Evolutionary conservation across 306 rosid species (phyloP).

Genomic region (Quercus engelmannii): DNA sequence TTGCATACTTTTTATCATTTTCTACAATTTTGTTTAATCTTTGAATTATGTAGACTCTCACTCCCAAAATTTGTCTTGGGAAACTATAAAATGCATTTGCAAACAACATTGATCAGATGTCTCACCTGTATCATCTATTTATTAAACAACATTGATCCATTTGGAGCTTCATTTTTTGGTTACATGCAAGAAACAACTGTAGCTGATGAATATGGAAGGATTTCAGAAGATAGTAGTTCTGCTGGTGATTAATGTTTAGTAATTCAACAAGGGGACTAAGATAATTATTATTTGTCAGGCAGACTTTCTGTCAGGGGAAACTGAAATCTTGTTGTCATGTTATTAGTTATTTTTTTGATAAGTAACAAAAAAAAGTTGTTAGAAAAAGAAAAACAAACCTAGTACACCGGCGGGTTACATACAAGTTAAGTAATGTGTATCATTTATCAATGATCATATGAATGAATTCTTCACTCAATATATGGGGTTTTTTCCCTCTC

Average conservation of each 20-base stretch:
- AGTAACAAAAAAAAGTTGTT: too few relatives aligned
- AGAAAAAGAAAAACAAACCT: too few relatives aligned
- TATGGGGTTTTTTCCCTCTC: background rate
- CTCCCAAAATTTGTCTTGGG: background rate
- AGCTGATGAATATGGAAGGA: conserved; percentile 51
- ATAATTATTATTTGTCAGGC: background rate
- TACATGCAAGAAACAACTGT: conserved; percentile 43
- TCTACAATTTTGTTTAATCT: background rate
- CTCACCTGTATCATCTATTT: background rate
- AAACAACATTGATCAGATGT: background rate
- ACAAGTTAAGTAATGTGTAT: background rate
- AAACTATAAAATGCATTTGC: background rate
- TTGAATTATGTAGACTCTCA: background rate
- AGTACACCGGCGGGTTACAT: too few relatives aligned
- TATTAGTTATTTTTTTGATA: background rate
- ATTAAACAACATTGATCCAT: background rate
- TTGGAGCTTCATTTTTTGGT: background rate
- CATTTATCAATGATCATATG: background rate
- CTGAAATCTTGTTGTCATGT: background rate
- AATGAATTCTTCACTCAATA: background rate
- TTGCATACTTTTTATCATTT: background rate
- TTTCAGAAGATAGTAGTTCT: conserved; percentile 56
- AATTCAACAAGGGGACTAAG: conserved; percentile 12
- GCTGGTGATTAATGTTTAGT: conserved; percentile 51
- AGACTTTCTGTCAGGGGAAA: background rate